A percentile compares a stretch with the other conserved stretches of the same genome.
These are phyloP conservation scores for Guyanaporus albipodus DNA, from an alignment of 768 basidiomycete species.

Conservation along the genomic window DNA sequence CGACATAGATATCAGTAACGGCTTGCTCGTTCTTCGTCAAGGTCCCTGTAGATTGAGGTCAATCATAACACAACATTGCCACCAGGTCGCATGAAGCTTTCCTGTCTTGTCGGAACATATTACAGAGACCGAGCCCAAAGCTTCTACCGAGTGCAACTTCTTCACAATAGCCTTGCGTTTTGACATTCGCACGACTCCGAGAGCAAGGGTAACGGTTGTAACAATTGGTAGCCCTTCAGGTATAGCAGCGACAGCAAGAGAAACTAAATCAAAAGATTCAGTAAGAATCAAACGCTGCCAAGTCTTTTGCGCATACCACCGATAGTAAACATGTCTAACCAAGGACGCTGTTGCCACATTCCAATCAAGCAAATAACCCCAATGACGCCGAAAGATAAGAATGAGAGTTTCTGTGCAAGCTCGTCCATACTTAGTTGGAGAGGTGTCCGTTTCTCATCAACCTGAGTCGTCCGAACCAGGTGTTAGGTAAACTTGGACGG, in stretches of 20 bases:
- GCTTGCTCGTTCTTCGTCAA: conserved; percentile 96
- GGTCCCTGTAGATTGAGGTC: conserved; percentile 50
- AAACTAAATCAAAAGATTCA: conserved; percentile 52
- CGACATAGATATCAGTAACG: conserved; percentile 81
- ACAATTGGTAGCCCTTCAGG: conserved; percentile 97
- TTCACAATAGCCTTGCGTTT: conserved; percentile 96
- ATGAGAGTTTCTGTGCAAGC: conserved; percentile 85
- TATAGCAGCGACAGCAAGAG: conserved; percentile 96
- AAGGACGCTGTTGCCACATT: conserved; percentile 76
- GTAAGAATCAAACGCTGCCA: not conserved
- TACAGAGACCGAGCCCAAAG: conserved; percentile 91
- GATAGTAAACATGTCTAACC: conserved; percentile 99
- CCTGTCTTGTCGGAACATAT: conserved; percentile 98
- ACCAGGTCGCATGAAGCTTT: conserved; percentile 23
- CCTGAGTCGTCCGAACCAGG: conserved; percentile 25
- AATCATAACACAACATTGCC: not conserved
- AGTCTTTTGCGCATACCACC: conserved; percentile 59
- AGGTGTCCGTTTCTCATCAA: conserved; percentile 89
- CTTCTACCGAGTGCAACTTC: conserved; percentile 92
- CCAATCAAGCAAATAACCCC: conserved; percentile 92
- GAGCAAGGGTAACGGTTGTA: conserved; percentile 92
- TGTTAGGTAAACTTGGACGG: not conserved
- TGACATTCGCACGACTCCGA: conserved; percentile 92
- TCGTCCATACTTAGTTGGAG: conserved; percentile 96
- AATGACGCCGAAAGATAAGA: conserved; percentile 91